Conservation (phyloP, 768 basidiomycete species). For the Cytidiella melzeri region DNA sequence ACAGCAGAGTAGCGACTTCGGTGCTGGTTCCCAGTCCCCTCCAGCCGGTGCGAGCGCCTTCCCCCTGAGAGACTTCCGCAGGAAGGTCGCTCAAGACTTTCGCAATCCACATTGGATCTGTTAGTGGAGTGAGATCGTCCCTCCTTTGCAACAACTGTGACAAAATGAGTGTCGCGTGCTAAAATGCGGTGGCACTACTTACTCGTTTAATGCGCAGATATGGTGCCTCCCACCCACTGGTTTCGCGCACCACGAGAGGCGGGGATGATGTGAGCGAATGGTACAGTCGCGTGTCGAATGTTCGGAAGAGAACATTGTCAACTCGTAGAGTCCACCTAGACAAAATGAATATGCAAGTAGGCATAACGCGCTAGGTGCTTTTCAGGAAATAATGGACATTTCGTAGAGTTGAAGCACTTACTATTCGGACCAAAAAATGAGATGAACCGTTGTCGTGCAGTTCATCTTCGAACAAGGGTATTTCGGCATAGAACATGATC, state of each 20-base stretch:
- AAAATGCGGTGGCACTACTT: too few species aligned
- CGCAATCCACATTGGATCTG: conserved; percentile 79
- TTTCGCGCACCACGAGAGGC: conserved; percentile 69
- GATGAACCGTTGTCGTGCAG: conserved; percentile 96
- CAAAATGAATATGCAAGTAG: conserved; percentile 87
- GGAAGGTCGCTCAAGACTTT: conserved; percentile 63
- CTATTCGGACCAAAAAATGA: conserved; percentile 76
- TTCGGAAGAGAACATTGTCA: conserved; percentile 90
- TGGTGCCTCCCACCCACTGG: conserved; percentile 85
- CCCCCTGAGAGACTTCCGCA: conserved; percentile 45
- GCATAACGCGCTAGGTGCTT: conserved; percentile 98
- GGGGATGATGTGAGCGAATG: conserved; percentile 67
- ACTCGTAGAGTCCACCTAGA: conserved; percentile 90
- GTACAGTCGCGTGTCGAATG: conserved; percentile 84
- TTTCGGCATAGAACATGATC: conserved; percentile 96
- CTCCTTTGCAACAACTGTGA: conserved; percentile 63
- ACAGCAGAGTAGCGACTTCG: conserved; percentile 43
- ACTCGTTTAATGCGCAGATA: conserved; percentile 80
- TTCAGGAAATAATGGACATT: too few species aligned
- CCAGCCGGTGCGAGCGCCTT: conserved; percentile 78
- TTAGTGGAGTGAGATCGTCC: conserved; percentile 83
- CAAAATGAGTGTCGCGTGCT: neutral
- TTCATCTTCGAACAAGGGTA: conserved; percentile 94
- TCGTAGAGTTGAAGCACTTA: conserved; percentile 36
- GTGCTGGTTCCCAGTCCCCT: conserved; percentile 65